Conservation (phyloP, 2,329 filamentous ascomycete genomes). For the Aspergillus ruber region DNA sequence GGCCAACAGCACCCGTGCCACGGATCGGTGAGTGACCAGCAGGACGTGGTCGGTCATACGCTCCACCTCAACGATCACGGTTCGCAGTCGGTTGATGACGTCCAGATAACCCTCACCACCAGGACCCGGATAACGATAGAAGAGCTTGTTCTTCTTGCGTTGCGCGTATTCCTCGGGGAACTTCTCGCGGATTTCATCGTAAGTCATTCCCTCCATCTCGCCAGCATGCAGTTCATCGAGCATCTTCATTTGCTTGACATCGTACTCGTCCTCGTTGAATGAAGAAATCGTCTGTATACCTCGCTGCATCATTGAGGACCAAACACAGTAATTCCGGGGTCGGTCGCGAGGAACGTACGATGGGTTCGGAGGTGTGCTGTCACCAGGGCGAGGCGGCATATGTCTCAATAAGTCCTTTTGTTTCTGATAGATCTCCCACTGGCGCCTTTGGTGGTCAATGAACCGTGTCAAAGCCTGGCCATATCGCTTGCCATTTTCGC, state of each 20-base stretch:
- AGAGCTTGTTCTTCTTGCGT: conserved; percentile 78
- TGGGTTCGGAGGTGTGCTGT: conserved; percentile 91
- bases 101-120: conserved; percentile 95
- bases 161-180: conserved; percentile 75
- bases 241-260: conserved; percentile 97
- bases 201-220: conserved; percentile 89
- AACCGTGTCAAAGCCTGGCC: conserved; percentile 74
- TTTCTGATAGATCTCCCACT: conserved; percentile 78
- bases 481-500: conserved; percentile 71
- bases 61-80: conserved; percentile 95
- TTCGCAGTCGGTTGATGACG: conserved; percentile 87
- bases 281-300: conserved; percentile 81
- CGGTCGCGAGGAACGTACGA: conserved; percentile 57
- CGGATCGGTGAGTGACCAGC: conserved; percentile 85
- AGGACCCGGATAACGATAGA: conserved; percentile 92
- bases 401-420: conserved; percentile 68
- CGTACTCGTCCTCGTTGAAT: conserved; percentile 93
- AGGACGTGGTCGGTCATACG: conserved; percentile 93
- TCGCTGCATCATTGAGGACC: conserved; percentile 94
- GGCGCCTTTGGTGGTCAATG: conserved; percentile 69
- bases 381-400: conserved; percentile 85
- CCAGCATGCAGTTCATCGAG: conserved; percentile 94
- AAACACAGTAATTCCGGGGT: conserved; percentile 88
- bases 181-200: conserved; percentile 75
- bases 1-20: conserved; percentile 85